Evolutionary conservation across 2,329 filamentous ascomycete genomes (phyloP), one percentile per base, ranked within the genome.

Genomic region (Cladosporium sp.): DNA sequence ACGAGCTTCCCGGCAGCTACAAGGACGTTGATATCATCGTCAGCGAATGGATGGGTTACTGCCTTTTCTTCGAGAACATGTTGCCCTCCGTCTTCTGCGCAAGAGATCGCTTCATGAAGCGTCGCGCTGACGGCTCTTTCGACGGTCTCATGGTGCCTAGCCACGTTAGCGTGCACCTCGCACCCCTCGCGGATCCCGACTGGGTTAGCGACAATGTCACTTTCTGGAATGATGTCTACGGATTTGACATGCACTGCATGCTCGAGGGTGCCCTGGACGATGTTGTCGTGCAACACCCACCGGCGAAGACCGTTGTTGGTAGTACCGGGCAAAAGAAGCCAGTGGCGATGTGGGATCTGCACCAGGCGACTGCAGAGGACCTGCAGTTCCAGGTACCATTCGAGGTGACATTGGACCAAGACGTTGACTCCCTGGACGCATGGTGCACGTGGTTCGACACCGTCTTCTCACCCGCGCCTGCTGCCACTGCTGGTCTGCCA

Each of bases 11-110:
- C 49, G 62, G 32, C 52, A 62, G 30, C 1, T 84, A 92, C 7
- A 76, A 82, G 48, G 76, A 91, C 62, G 91, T 96, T 39, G 92
- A 97, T 70, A 85, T 97, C 62, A 95, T 97, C 64, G 85, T 97
- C 53, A 94, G 88, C 53, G 91, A 97, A 69, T 97, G 91, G 91
- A 97, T 97, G 91, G 91, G 91, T 25, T 97, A 97, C 67, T 88
- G 85, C 56, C 78, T 96, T 15, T 78, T 96, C 5, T 97, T 94
- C 68, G 91, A 97, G 70, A 89, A 90, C 50, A 97, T 97, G 91
- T 82, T 97, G 22, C 89, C 93, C 56, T 94, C 88, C 42, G 88
- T 97, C 18, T 78, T 97, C 43, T 92, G 83, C 63, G 92, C 92
- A 38, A 80, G 91, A 54, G 91, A 97, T 70, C 83, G 81, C 59